These are phyloP conservation scores for Trifolium repens DNA, from an alignment of 306 rosid species.

Conservation along the genomic window DNA sequence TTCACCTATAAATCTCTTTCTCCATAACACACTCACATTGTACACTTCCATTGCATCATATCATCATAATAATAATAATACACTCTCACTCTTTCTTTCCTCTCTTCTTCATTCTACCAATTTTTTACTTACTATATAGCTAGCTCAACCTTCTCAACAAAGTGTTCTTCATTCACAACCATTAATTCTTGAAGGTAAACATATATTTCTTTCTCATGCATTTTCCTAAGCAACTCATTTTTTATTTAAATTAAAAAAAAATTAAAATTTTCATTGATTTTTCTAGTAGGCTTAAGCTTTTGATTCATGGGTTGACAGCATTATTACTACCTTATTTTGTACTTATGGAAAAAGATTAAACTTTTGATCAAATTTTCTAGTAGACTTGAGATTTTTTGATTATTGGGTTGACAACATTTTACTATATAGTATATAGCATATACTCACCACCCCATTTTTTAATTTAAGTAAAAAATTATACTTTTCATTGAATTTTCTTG, in stretches of 20 bases:
- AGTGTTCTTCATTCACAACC: slow-evolving; percentile 18
- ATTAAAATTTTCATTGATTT: background rate
- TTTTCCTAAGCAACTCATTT: slow-evolving; percentile 22
- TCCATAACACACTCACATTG: slow-evolving; percentile 43
- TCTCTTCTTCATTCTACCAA: background rate
- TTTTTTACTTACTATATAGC: no score
- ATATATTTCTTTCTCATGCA: background rate
- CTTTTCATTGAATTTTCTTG: slow-evolving; percentile 14
- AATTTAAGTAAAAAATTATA: background rate
- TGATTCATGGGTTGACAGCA: background rate
- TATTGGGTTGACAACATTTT: background rate
- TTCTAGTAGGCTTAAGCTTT: background rate
- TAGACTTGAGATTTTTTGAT: background rate
- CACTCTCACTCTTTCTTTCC: background rate
- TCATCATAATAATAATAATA: background rate
- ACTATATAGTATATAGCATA: background rate
- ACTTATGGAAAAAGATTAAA: background rate
- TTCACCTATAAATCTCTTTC: slow-evolving; percentile 75
- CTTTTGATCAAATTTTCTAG: background rate
- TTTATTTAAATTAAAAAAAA: background rate
- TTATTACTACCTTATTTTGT: background rate
- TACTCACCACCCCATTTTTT: background rate
- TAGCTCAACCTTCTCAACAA: slow-evolving; percentile 34
- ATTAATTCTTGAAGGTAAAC: slow-evolving; percentile 18
- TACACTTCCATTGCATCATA: slow-evolving; percentile 28